phyloP scores from a whole-genome alignment of 2,329 filamentous ascomycete genomes.

The Colletotrichum tofieldiae region DNA sequence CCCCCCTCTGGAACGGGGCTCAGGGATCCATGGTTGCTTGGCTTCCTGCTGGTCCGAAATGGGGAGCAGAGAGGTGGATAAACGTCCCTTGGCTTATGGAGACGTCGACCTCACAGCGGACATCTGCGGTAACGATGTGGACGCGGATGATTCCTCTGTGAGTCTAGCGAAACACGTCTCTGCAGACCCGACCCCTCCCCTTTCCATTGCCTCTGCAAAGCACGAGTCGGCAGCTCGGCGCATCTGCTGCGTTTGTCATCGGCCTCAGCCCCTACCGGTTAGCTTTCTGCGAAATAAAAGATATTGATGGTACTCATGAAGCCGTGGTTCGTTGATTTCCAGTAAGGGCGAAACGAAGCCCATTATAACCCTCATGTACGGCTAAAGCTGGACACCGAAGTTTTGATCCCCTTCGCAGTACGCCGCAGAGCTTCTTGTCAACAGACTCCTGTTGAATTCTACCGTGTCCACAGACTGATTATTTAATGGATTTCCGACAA shows the following conservation, averaged over 20 bases:
- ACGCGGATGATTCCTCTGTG: conserved; percentile 27
- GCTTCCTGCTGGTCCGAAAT: conserved; percentile 36
- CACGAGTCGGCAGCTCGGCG: conserved; percentile 20
- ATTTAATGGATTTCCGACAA: conserved; percentile 10
- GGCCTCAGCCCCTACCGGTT: background rate
- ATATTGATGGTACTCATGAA: too few species aligned
- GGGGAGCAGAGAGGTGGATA: conserved; percentile 24
- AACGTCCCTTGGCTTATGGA: conserved; percentile 37
- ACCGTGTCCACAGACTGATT: conserved; percentile 12
- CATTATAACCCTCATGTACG: background rate
- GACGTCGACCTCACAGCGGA: conserved; percentile 33
- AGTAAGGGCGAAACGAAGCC: background rate
- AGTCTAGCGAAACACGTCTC: conserved; percentile 32
- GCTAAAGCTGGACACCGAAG: background rate
- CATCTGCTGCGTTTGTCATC: conserved; percentile 28
- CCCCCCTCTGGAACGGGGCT: background rate
- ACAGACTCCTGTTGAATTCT: conserved; percentile 1
- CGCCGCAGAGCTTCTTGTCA: background rate
- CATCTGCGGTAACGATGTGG: conserved; percentile 33
- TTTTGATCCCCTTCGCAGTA: background rate
- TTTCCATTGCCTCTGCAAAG: conserved; percentile 14
- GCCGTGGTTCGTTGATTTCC: background rate
- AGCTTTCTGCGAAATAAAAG: background rate
- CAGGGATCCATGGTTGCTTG: conserved; percentile 18
- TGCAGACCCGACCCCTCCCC: conserved; percentile 25